phyloP scores from a whole-genome alignment of 805 yeast genomes.

The Hanseniaspora jakobsenii region DNA sequence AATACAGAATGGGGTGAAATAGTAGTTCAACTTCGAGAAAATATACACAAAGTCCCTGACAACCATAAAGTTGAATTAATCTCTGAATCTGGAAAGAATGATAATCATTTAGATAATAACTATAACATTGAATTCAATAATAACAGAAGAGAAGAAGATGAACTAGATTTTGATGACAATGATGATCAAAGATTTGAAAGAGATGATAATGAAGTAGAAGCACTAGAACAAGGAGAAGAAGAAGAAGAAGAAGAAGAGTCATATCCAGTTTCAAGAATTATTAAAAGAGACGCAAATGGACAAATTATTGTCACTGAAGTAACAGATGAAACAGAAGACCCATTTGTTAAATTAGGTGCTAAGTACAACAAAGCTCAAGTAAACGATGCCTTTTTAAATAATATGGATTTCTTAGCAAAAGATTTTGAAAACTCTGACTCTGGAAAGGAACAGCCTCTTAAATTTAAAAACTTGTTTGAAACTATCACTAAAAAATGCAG shows the following conservation, averaged over 20 bases:
- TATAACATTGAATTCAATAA: no score
- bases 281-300: slow-evolving; percentile 61
- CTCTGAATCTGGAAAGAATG: no score
- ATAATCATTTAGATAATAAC: no score
- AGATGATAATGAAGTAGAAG: no score
- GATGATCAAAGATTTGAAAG: neutral
- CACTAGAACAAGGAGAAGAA: slow-evolving; percentile 35
- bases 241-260: slow-evolving; percentile 35
- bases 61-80: no score
- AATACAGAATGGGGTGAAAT: no score
- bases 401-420: neutral
- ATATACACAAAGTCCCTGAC: no score
- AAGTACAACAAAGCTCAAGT: neutral
- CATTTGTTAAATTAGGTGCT: neutral
- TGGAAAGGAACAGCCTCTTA: neutral
- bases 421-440: neutral
- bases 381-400: no score
- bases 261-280: slow-evolving; percentile 60
- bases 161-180: neutral
- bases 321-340: slow-evolving; percentile 19
- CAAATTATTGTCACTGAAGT: slow-evolving; percentile 55
- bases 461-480: no score
- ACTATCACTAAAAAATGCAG: no score
- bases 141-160: neutral
- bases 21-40: no score